Conservation (phyloP, 257 asterid genomes). For the Asclepias syriaca region DNA sequence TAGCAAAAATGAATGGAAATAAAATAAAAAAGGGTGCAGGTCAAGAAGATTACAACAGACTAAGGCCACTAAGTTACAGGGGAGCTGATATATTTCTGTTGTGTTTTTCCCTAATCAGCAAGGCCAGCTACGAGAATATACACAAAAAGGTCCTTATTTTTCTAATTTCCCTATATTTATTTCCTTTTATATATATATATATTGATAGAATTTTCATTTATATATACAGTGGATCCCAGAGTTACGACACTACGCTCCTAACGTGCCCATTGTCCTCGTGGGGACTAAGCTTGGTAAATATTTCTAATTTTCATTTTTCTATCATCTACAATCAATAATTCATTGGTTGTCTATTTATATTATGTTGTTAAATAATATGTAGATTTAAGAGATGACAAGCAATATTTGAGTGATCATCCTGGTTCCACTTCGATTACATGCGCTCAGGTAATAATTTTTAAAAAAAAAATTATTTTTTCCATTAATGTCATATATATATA, state of each 20-base stretch:
- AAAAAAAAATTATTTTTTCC: too few species aligned
- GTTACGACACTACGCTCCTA: constrained; percentile 68
- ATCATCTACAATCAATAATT: background rate
- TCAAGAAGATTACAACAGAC: constrained; percentile 85
- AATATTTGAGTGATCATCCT: constrained; percentile 66
- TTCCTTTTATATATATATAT: background rate
- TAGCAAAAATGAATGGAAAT: too few species aligned
- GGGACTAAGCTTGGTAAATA: constrained; percentile 77
- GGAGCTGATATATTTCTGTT: constrained; percentile 82
- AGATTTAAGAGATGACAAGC: constrained; percentile 85
- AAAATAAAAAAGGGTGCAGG: constrained; percentile 32
- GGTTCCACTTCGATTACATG: constrained; percentile 58
- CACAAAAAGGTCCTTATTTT: constrained; percentile 51
- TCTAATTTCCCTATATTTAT: background rate
- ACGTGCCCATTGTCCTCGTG: constrained; percentile 71
- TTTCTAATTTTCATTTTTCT: background rate
- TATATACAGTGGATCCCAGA: constrained; percentile 68
- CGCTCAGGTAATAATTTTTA: constrained; percentile 41
- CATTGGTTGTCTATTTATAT: background rate
- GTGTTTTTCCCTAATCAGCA: constrained; percentile 76
- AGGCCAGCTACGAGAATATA: constrained; percentile 82
- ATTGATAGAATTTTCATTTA: background rate
- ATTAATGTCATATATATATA: too few species aligned
- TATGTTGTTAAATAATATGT: background rate
- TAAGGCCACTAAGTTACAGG: constrained; percentile 80